Conservation (phyloP, 2,329 filamentous ascomycete genomes). For the Sphaerulina musiva region DNA sequence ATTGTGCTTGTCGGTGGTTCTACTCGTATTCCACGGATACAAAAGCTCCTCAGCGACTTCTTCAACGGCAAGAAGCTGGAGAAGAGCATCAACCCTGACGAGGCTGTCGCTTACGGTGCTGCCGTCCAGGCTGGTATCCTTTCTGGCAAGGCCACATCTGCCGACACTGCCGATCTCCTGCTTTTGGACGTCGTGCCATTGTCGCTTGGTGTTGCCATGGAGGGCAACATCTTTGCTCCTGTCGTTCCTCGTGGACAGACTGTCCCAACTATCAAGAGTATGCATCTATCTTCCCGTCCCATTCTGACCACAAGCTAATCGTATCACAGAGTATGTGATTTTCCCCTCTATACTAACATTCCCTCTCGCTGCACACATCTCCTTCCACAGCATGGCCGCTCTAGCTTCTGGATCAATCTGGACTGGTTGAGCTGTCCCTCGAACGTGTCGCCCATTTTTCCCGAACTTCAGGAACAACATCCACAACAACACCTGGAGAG, state of each 20-base stretch:
- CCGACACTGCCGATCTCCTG: slow-evolving; percentile 88
- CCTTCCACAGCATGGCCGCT: neutral
- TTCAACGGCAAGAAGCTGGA: slow-evolving; percentile 99
- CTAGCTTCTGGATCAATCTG: too few relatives aligned
- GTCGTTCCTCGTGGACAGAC: slow-evolving; percentile 63
- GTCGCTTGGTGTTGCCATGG: slow-evolving; percentile 97
- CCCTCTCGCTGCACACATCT: slow-evolving; percentile 1
- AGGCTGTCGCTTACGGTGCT: slow-evolving; percentile 97
- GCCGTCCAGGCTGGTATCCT: slow-evolving; percentile 98
- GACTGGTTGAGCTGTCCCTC: too few relatives aligned
- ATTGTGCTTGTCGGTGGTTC: slow-evolving; percentile 98
- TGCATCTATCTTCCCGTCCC: neutral
- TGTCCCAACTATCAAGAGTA: slow-evolving; percentile 41
- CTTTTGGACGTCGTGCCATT: slow-evolving; percentile 94
- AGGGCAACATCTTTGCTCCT: slow-evolving; percentile 96
- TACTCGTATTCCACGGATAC: slow-evolving; percentile 96
- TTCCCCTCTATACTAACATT: slow-evolving; percentile 3
- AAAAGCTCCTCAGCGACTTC: slow-evolving; percentile 98
- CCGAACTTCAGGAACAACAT: too few relatives aligned
- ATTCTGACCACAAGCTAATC: neutral
- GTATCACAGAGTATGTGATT: neutral
- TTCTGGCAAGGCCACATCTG: slow-evolving; percentile 93
- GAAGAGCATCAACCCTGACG: slow-evolving; percentile 99
- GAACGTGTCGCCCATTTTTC: too few relatives aligned
- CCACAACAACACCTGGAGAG: too few relatives aligned